These are phyloP conservation scores for Sporothrix euskadiensis DNA, from an alignment of 2,329 filamentous ascomycete species.

Conservation along the genomic window DNA sequence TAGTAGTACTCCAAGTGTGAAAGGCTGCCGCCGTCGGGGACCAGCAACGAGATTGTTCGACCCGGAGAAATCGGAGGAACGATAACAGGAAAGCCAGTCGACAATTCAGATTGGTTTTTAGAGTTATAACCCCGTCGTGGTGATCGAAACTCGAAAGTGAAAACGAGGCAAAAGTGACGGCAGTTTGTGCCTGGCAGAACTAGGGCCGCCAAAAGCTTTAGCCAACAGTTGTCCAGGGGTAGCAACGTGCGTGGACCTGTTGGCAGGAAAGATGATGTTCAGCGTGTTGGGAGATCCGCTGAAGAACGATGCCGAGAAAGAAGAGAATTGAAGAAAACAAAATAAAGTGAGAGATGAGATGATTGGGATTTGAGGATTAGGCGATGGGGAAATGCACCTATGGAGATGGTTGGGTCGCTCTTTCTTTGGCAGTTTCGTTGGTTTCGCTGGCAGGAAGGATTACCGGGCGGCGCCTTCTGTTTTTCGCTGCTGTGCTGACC, in stretches of 20 bases:
- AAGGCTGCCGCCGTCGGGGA: neutral
- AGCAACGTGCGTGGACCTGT: neutral
- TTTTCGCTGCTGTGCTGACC: neutral
- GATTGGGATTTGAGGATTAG: constrained; percentile 5
- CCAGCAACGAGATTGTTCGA: neutral
- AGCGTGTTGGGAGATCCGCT: neutral
- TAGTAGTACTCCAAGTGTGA: neutral
- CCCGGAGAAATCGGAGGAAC: neutral
- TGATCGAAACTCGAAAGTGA: neutral
- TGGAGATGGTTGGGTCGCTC: constrained; percentile 10
- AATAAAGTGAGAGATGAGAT: neutral
- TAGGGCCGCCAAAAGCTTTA: neutral
- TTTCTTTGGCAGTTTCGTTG: neutral
- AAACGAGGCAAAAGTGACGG: neutral
- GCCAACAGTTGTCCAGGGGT: constrained; percentile 2
- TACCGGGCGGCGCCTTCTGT: neutral
- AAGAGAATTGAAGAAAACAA: neutral
- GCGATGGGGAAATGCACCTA: neutral
- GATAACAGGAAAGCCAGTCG: neutral
- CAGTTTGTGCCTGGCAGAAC: neutral
- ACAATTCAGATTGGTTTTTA: neutral
- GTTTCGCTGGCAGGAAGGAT: neutral
- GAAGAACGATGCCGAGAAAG: neutral
- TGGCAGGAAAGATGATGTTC: neutral
- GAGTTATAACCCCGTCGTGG: neutral